Conservation (phyloP, 768 basidiomycete species). For the Lyophyllum decastes region DNA sequence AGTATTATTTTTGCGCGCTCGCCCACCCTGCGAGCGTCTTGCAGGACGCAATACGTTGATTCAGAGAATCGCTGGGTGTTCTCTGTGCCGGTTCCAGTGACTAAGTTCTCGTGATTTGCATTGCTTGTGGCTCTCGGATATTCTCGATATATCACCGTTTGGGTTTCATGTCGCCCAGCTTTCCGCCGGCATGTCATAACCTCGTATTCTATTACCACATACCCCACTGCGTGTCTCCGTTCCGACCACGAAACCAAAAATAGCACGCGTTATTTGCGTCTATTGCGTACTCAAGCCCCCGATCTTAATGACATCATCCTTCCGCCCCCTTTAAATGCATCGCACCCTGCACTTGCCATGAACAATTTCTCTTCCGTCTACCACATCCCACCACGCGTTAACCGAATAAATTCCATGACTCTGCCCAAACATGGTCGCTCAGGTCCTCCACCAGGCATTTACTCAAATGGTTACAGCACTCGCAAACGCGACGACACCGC, state of each 20-base stretch:
- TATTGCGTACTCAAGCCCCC: background rate
- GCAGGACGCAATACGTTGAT: no score
- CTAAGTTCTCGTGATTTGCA: background rate
- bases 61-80: background rate
- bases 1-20: background rate
- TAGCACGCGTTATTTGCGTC: constrained; percentile 1
- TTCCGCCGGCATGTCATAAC: no score
- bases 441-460: constrained; percentile 3
- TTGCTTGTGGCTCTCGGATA: background rate
- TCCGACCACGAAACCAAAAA: background rate
- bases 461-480: background rate
- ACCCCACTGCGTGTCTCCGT: background rate
- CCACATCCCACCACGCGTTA: constrained; percentile 12
- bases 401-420: constrained; percentile 8
- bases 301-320: background rate
- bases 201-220: no score
- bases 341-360: background rate
- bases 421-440: constrained; percentile 11
- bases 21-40: no score
- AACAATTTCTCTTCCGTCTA: constrained; percentile 16
- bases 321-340: background rate
- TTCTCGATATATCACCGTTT: background rate
- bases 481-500: constrained; percentile 31
- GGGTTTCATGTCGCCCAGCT: no score
- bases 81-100: background rate